Evolutionary conservation across 1,284 basidiomycete genomes (phyloP).

Genomic region (Cutaneotrichosporon cyanovorans): DNA sequence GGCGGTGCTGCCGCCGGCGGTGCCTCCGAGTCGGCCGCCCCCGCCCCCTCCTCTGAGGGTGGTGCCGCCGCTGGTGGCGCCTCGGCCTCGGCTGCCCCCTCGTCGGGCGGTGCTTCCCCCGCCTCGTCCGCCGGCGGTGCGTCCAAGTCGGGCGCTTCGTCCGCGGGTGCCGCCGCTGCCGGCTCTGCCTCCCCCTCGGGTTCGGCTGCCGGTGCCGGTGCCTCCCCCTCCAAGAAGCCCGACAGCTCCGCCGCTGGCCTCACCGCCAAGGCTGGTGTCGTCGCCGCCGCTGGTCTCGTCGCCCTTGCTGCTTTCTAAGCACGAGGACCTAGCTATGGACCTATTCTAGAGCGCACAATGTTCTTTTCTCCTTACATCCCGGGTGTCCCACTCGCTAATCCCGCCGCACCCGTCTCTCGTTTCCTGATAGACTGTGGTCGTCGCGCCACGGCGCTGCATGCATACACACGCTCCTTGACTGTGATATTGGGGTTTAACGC

Average conservation of each 20-base stretch:
- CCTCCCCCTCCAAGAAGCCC: conserved; percentile 15
- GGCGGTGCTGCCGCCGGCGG: not conserved
- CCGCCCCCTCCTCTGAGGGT: conserved; percentile 21
- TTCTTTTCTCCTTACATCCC: too few species aligned
- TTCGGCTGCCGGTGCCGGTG: not conserved
- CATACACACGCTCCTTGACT: not conserved
- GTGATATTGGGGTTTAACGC: too few species aligned
- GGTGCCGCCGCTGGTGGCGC: conserved; percentile 19
- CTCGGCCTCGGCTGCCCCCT: conserved; percentile 4
- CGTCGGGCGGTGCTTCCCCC: conserved; percentile 10
- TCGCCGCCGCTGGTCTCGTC: conserved; percentile 3
- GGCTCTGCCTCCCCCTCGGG: not conserved
- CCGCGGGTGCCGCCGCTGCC: conserved; percentile 3
- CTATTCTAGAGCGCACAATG: not conserved
- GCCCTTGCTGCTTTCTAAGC: conserved; percentile 10
- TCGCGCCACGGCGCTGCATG: not conserved
- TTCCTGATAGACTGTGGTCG: not conserved
- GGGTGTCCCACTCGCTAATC: not conserved
- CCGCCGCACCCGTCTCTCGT: not conserved
- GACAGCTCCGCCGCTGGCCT: conserved; percentile 12
- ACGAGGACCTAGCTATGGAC: not conserved
- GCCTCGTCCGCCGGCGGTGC: conserved; percentile 21
- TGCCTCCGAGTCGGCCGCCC: conserved; percentile 3
- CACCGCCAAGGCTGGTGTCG: conserved; percentile 1
- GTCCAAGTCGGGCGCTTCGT: conserved; percentile 17